Evolutionary conservation across 345 rosid genomes (phyloP).

Genomic region (Lepidium didymum): DNA sequence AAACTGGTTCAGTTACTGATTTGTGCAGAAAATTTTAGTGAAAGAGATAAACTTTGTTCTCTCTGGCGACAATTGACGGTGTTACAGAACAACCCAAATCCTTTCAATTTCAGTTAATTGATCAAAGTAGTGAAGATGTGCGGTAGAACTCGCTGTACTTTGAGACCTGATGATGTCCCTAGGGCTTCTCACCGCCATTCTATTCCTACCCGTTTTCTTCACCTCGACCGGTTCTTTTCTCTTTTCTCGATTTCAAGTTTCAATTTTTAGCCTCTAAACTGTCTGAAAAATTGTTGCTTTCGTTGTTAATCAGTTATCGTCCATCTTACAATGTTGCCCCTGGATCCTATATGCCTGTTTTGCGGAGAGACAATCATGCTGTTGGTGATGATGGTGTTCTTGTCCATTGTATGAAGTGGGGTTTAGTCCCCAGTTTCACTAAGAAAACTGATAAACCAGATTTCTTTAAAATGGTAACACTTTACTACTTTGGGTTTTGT

Average conservation of each 20-base stretch:
- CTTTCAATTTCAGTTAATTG: too few species aligned
- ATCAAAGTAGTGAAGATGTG: constrained; percentile 41
- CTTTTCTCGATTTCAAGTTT: background rate
- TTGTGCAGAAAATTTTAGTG: too few species aligned
- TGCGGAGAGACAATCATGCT: constrained; percentile 46
- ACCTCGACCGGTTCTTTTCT: constrained; percentile 47
- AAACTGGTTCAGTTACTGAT: too few species aligned
- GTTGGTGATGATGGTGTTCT: constrained; percentile 37
- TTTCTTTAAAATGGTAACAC: constrained; percentile 68
- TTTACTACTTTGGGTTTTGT: background rate
- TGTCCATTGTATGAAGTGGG: constrained; percentile 90
- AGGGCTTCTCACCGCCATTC: constrained; percentile 55
- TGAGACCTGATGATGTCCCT: constrained; percentile 58
- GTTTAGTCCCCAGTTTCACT: constrained; percentile 73
- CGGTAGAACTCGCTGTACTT: constrained; percentile 76
- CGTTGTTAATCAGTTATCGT: constrained; percentile 47
- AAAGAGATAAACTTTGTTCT: too few species aligned
- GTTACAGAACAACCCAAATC: too few species aligned
- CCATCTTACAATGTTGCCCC: constrained; percentile 75
- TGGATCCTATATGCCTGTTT: constrained; percentile 59
- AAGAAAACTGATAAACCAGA: constrained; percentile 77
- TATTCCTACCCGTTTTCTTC: constrained; percentile 34
- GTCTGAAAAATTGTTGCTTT: background rate
- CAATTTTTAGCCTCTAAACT: background rate
- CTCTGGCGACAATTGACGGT: too few species aligned